A percentile compares a stretch with the other conserved stretches of the same genome.
These are phyloP conservation scores for Cladosporium colombiae DNA, from an alignment of 2,329 filamentous ascomycete genomes.

Conservation along the genomic window DNA sequence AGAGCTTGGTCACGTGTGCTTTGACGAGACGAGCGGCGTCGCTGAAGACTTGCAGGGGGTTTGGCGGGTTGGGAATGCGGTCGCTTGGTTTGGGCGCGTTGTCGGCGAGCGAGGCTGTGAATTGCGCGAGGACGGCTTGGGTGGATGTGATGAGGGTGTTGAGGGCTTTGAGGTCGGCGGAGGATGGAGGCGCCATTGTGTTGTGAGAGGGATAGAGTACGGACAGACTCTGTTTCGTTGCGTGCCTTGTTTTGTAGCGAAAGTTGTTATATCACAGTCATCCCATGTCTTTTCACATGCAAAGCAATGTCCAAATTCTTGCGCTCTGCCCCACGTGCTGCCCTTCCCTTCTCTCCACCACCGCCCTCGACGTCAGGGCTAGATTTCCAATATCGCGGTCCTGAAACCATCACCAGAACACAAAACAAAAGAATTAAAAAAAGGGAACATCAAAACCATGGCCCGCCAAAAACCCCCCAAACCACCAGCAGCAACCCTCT, in stretches of 20 bases:
- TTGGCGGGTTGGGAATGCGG: slow-evolving; percentile 37
- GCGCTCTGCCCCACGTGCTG: slow-evolving; percentile 8
- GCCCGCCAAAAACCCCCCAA: slow-evolving; percentile 14
- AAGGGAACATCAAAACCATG: not conserved
- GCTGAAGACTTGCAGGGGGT: slow-evolving; percentile 68
- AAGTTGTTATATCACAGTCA: slow-evolving; percentile 1
- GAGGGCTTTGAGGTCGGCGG: slow-evolving; percentile 31
- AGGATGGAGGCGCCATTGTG: slow-evolving; percentile 31
- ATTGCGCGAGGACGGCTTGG: slow-evolving; percentile 36
- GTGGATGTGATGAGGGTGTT: slow-evolving; percentile 35
- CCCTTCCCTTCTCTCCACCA: not conserved
- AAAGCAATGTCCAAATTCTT: slow-evolving; percentile 20
- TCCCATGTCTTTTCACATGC: slow-evolving; percentile 12
- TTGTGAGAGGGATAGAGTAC: not conserved
- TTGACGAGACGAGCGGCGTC: slow-evolving; percentile 73
- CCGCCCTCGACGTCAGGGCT: slow-evolving; percentile 2
- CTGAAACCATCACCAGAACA: not conserved
- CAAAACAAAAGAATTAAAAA: not conserved
- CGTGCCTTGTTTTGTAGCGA: not conserved
- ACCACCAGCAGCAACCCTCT: slow-evolving; percentile 8
- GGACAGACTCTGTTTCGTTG: not conserved
- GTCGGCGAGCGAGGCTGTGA: slow-evolving; percentile 32
- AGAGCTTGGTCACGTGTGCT: slow-evolving; percentile 84
- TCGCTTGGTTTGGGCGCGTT: slow-evolving; percentile 25
- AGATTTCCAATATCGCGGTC: not conserved